phyloP scores from a whole-genome alignment of 2,329 filamentous ascomycete genomes.

The Shiraia sp. region DNA sequence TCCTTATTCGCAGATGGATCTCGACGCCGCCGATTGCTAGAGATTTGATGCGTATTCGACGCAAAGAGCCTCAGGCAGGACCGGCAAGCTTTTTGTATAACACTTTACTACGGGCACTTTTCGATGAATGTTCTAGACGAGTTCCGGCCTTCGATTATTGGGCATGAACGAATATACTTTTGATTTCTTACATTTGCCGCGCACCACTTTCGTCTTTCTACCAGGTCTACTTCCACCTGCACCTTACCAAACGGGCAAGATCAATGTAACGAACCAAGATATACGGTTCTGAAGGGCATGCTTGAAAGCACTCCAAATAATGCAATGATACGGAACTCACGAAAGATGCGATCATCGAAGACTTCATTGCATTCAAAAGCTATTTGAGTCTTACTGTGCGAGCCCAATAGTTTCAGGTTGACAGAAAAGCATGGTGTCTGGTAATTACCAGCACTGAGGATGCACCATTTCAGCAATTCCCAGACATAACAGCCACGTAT shows the following conservation, averaged over 20 bases:
- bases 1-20: slow-evolving; percentile 1
- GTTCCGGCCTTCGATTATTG: slow-evolving; percentile 20
- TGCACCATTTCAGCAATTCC: too few species aligned
- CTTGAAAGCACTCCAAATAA: too few species aligned
- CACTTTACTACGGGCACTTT: slow-evolving; percentile 27
- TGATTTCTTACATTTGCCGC: slow-evolving; percentile 20
- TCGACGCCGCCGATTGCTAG: not conserved
- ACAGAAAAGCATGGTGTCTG: too few species aligned
- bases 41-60: slow-evolving; percentile 8
- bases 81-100: slow-evolving; percentile 25
- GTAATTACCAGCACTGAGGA: too few species aligned
- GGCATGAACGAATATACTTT: slow-evolving; percentile 29
- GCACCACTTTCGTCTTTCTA: slow-evolving; percentile 3
- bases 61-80: slow-evolving; percentile 14
- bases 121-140: slow-evolving; percentile 24
- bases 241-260: not conserved
- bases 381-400: too few species aligned
- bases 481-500: too few species aligned
- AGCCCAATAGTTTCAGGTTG: too few species aligned
- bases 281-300: too few species aligned
- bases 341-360: too few species aligned
- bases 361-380: too few species aligned
- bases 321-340: too few species aligned
- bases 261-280: not conserved
- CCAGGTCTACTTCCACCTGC: not conserved